Evolutionary conservation across 2,329 filamentous ascomycete species (phyloP), one percentile per base, ranked within the genome.

Genomic region (Aspergillus alliaceus): DNA sequence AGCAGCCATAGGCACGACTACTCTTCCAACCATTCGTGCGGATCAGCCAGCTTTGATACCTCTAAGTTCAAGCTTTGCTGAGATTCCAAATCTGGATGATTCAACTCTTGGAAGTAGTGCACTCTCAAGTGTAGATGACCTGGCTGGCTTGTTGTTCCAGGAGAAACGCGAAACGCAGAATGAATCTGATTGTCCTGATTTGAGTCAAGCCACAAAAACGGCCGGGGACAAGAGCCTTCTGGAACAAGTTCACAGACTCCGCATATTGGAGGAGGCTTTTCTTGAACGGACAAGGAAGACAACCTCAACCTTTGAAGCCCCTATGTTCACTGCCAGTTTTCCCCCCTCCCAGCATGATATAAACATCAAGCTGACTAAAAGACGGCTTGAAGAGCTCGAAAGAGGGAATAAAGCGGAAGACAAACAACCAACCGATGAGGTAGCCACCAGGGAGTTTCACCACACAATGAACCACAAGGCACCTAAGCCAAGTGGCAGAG

Each of bases 401-500:
- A 59, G 53, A 8, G 8, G 37, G 12, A 15, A 47, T n/a, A 59
- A 47, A 27, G 29, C 35, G n/a, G 60, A 65, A 15, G 48, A 39
- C 8, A 53, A 53, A 31, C 56, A 60, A 32, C 31, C 20, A 3
- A 18, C 18, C n/a, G 53, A 61, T 31, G 72, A 73, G 56, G 32
- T 62, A 5, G 32, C 46, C 3, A 66, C 59, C 15, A 62, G 70
- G 49, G 51, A 64, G 27, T 67, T 69, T 49, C 64, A 69, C 46
- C 62, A 52, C 9, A 71, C 62, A 11, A 74, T 74, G 72, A 56
- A 50, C n/a, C 72, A 75, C 18, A 67, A 66, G 54, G 49, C 66
- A 8, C 53, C 60, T 4, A 69, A 60, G 11, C 39, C 54, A 5
- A 44, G 25, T 15, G 57, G 49, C 11, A 67, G 66, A 37, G 34